Percentiles rank a stretch among this genome's conserved stretches.
These are phyloP conservation scores for Phialophora tarda DNA, from an alignment of 2,329 filamentous ascomycete species.

Conservation along the genomic window DNA sequence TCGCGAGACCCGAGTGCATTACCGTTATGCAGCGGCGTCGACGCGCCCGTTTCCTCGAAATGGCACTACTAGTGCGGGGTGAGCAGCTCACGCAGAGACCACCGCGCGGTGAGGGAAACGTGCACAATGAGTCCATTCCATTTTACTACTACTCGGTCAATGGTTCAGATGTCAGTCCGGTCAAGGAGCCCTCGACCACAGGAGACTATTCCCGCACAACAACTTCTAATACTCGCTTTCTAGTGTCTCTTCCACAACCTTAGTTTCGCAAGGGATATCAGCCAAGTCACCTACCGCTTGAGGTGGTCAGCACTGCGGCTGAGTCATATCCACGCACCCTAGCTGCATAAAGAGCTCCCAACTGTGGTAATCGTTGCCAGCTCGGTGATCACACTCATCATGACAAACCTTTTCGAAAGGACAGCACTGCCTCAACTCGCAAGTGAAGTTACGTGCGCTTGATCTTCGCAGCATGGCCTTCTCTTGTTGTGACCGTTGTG, in stretches of 20 bases:
- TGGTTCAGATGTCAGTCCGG: background rate
- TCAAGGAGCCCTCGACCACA: background rate
- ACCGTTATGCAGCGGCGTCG: background rate
- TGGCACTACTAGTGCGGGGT: background rate
- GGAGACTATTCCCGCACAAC: background rate
- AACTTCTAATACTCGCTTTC: background rate
- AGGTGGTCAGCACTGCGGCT: slow-evolving; percentile 11
- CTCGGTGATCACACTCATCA: slow-evolving; percentile 13
- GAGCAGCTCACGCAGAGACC: background rate
- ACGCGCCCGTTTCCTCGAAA: background rate
- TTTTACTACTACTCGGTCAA: background rate
- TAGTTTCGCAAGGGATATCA: background rate
- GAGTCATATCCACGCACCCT: background rate
- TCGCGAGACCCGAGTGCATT: background rate
- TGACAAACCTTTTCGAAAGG: background rate
- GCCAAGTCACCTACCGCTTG: background rate
- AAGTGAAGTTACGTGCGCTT: background rate
- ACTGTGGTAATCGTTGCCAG: slow-evolving; percentile 1
- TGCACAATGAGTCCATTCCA: background rate
- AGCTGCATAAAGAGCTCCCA: slow-evolving; percentile 2
- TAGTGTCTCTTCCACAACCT: background rate
- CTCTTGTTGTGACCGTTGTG: background rate
- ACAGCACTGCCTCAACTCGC: background rate
- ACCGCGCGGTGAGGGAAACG: background rate
- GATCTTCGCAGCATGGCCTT: background rate